Evolutionary conservation across 768 basidiomycete species (phyloP), one percentile per base, ranked within the genome.

Genomic region (Tulasnella sp.): DNA sequence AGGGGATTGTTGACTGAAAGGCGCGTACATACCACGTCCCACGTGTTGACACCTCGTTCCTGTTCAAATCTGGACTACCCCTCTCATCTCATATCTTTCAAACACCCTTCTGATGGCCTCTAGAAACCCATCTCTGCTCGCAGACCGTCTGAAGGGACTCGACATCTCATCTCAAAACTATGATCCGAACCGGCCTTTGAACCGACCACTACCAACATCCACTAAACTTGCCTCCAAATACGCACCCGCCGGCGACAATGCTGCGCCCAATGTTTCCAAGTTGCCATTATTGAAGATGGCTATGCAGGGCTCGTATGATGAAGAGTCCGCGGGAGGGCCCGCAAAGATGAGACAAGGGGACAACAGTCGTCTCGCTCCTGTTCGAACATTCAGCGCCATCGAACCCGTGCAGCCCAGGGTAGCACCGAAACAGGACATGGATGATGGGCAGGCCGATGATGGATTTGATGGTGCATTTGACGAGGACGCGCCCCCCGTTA

Each of bases 391-490:
- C 13, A 53, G 52, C 11, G 26, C 19, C 23, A 53, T 23, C n/a
- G 51, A 38, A 9, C 15, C 51, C 1, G 13, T 53, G 32, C 32
- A 53, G 10, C 52, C 52, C 9, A 53, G 52, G 24, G 23, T 38
- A 38, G 7, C 34, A 15, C 34, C 34, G 15, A 38, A 53, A 34
- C 32, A 41, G 7, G 73, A 73, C 64, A 66, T 89, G 42, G 88
- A 91, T 67, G 90, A 95, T 32, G 94, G 94, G 27, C 78, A 75
- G 49, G 97, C 97, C 70, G 95, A 98, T 64, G 94, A 92, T n/a
- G 93, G 93, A 2, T 80, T 96, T 21, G 93, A 97, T 72, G 74
- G 81, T 30, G 95, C 95, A 64, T 84, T 88, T 51, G 67, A 19
- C 66, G 87, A 83, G 64, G 76, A 64, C 23, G 63, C 84, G 62